Evolutionary conservation across 208 protist species (phyloP).

Genomic region (Trypanosoma platydactyli): DNA sequence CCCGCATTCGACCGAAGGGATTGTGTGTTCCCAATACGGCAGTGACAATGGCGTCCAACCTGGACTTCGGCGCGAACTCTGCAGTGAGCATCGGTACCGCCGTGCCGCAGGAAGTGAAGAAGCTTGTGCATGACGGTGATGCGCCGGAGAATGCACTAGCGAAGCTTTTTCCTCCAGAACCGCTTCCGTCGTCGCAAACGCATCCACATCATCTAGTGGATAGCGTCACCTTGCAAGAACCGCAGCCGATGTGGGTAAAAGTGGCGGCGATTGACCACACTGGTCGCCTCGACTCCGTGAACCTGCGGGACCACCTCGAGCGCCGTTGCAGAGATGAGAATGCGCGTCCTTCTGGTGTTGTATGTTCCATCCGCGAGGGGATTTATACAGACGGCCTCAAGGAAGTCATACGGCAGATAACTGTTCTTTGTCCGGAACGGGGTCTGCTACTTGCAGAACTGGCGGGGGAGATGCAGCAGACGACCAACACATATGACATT

Average conservation of each 20-base stretch:
- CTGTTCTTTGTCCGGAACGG: constrained; percentile 83
- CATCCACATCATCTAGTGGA: not conserved
- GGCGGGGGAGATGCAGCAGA: constrained; percentile 54
- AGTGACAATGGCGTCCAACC: no score
- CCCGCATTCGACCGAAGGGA: no score
- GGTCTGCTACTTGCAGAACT: constrained; percentile 79
- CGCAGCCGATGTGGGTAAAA: constrained; percentile 39
- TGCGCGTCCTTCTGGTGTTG: constrained; percentile 58
- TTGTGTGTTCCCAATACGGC: no score
- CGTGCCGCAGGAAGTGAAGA: not conserved
- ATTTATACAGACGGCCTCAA: constrained; percentile 76
- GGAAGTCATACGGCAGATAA: constrained; percentile 89
- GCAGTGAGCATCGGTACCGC: not conserved
- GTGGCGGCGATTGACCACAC: constrained; percentile 57
- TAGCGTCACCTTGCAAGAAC: no score
- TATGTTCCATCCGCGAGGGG: constrained; percentile 71
- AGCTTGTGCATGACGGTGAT: constrained; percentile 25
- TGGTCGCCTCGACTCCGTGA: constrained; percentile 65
- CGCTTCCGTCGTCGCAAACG: constrained; percentile 12
- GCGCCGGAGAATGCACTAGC: constrained; percentile 37
- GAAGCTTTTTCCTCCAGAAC: constrained; percentile 38
- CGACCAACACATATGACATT: constrained; percentile 81
- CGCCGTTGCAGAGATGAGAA: constrained; percentile 54
- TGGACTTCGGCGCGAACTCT: no score
- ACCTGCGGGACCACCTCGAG: constrained; percentile 76